Percentiles rank a stretch among this genome's conserved stretches.
phyloP scores from a whole-genome alignment of 768 basidiomycete species.

The Lactarius deliciosus region DNA sequence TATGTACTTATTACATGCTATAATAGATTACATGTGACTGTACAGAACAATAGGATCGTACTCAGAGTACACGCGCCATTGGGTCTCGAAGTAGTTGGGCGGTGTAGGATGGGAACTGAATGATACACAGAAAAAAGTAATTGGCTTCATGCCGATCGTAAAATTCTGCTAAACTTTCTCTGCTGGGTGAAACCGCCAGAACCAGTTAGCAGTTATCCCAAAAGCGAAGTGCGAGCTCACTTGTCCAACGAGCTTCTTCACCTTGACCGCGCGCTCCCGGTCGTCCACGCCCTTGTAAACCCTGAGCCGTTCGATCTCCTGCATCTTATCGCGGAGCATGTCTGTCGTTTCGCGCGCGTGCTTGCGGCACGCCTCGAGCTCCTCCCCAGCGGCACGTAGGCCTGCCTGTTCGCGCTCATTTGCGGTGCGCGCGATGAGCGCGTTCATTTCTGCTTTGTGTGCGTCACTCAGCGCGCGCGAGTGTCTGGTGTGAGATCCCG shows the following conservation, averaged over 20 bases:
- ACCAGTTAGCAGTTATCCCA: background rate
- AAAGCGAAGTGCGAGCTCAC: slow-evolving; percentile 10
- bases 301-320: slow-evolving; percentile 68
- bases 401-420: slow-evolving; percentile 31
- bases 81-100: background rate
- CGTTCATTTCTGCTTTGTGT: slow-evolving; percentile 63
- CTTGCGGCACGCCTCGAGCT: slow-evolving; percentile 50
- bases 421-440: slow-evolving; percentile 51
- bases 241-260: slow-evolving; percentile 18
- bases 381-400: slow-evolving; percentile 46
- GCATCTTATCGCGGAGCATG: slow-evolving; percentile 66
- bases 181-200: background rate
- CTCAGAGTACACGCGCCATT: background rate
- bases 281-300: slow-evolving; percentile 69
- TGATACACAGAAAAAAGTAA: background rate
- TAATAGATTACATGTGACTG: slow-evolving; percentile 1
- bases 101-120: background rate
- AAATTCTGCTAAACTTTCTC: background rate
- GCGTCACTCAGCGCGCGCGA: slow-evolving; percentile 53
- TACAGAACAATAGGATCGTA: background rate
- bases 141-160: background rate
- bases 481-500: slow-evolving; percentile 53
- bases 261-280: slow-evolving; percentile 22
- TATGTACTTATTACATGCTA: no score
- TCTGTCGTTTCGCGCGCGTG: slow-evolving; percentile 59